These are phyloP conservation scores for Diutina scorzettiae DNA, from an alignment of 1,139 yeast species.

Conservation along the genomic window DNA sequence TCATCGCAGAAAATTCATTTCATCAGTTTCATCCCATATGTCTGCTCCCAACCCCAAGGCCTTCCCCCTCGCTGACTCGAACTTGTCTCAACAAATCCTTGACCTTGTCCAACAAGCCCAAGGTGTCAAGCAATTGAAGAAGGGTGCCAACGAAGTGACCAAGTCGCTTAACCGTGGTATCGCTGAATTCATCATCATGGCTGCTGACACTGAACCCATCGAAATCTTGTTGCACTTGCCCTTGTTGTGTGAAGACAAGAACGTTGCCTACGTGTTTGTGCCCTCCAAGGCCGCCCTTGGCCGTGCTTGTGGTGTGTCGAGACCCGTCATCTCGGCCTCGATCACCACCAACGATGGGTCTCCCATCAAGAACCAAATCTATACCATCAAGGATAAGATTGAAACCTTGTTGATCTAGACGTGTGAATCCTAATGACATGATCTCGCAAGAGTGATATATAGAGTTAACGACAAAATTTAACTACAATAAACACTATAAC, in stretches of 20 bases:
- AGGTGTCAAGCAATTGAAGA: slow-evolving; percentile 95
- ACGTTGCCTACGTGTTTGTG: slow-evolving; percentile 97
- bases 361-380: slow-evolving; percentile 93
- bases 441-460: slow-evolving; percentile 6
- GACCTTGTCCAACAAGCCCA: slow-evolving; percentile 98
- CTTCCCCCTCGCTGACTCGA: slow-evolving; percentile 96
- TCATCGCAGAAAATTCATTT: too few species aligned
- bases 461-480: slow-evolving; percentile 5
- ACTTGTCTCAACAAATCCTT: slow-evolving; percentile 89
- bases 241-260: slow-evolving; percentile 95
- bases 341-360: slow-evolving; percentile 98
- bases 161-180: slow-evolving; percentile 99
- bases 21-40: slow-evolving; percentile 18
- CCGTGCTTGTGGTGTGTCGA: slow-evolving; percentile 99
- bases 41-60: slow-evolving; percentile 70
- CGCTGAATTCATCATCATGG: slow-evolving; percentile 98
- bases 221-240: slow-evolving; percentile 98
- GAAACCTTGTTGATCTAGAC: slow-evolving; percentile 85
- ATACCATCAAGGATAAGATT: slow-evolving; percentile 96
- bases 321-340: slow-evolving; percentile 98
- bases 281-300: slow-evolving; percentile 98
- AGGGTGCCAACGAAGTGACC: slow-evolving; percentile 99
- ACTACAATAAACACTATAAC: not conserved
- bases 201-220: slow-evolving; percentile 99
- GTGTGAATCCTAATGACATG: slow-evolving; percentile 2